Conservation (phyloP, 768 basidiomycete species). For the Nidularia sp. region DNA sequence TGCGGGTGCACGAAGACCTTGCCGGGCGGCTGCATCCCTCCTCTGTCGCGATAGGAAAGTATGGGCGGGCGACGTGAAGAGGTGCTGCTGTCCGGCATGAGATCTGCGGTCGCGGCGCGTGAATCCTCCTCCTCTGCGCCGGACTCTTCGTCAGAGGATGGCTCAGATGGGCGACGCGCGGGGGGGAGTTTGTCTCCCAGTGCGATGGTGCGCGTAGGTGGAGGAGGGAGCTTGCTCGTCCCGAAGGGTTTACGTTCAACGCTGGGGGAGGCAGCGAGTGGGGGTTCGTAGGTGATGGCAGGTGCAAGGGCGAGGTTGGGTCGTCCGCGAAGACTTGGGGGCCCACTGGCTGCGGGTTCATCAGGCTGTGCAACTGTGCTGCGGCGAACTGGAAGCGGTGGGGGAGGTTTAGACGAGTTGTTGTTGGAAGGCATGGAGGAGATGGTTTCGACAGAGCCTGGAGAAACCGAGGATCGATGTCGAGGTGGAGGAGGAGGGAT, state of each 20-base stretch:
- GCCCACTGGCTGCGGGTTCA: slow-evolving; percentile 9
- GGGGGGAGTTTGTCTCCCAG: slow-evolving; percentile 69
- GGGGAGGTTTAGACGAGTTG: slow-evolving; percentile 23
- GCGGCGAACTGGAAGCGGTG: slow-evolving; percentile 45
- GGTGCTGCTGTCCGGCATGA: slow-evolving; percentile 64
- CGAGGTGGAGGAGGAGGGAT: slow-evolving; percentile 20
- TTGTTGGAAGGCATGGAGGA: slow-evolving; percentile 5
- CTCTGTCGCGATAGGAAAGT: slow-evolving; percentile 33
- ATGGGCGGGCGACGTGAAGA: slow-evolving; percentile 56
- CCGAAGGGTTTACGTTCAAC: slow-evolving; percentile 37
- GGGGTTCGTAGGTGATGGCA: slow-evolving; percentile 3
- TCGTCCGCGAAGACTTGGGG: slow-evolving; percentile 20
- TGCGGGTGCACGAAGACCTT: slow-evolving; percentile 60
- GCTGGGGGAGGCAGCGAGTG: slow-evolving; percentile 12
- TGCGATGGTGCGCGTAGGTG: slow-evolving; percentile 71
- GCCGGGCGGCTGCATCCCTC: slow-evolving; percentile 32
- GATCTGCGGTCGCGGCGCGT: slow-evolving; percentile 37
- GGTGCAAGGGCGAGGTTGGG: slow-evolving; percentile 19
- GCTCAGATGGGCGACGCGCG: slow-evolving; percentile 39
- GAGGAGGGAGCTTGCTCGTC: slow-evolving; percentile 52
- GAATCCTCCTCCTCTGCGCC: slow-evolving; percentile 63
- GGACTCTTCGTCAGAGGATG: slow-evolving; percentile 50
- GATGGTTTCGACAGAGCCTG: slow-evolving; percentile 7
- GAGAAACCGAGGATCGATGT: slow-evolving; percentile 13
- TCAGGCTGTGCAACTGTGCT: slow-evolving; percentile 17